Base-by-base conservation (phyloP, 306 rosid species). In the Quercus dentata region DNA sequence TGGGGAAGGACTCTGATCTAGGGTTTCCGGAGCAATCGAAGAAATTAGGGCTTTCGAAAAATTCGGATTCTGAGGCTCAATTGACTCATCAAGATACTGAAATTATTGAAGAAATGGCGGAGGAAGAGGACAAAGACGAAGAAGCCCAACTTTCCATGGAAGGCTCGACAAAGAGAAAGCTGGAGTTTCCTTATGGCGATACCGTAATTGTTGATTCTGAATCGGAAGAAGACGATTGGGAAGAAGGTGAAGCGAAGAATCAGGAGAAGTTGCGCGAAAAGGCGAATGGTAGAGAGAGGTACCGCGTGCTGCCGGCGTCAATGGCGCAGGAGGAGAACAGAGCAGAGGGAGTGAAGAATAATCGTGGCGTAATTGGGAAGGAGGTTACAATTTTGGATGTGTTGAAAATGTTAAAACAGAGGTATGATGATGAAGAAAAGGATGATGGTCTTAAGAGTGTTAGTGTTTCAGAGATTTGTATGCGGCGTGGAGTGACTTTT, bases 401-500 rank as follows among this genome's bases (percentile, higher is more conserved):
- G 12, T 51, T 87, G 81, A 87, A 54, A 54, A 10, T 70, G 28
- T 57, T 86, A 0, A 4, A 46, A 4, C 74, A 71, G 5, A 41
- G 64, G 0, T 5, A 10, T 35, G 19, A 13, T 1, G 56, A 41
- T 0, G 46, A 35, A 33, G 44, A 55, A 2, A 81, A 10, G 1
- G 56, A 58, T 6, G 84, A 80, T 19, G 44, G 2, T 58, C 14
- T 71, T 19, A 75, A 38, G 3, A 30, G 56, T 10, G 6, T 58
- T 27, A 64, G 82, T n/a, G 3, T 80, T 19, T 18, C 80, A 51
- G 80, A 88, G 28, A 80, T 78, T 44, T 64, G 57, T 8, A 76
- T 1, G 78, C 49, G 11, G 4, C 31, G 69, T 1, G 92, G 94
- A 46, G 2, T 88, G 63, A 79, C 28, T 44, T 89, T 89, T 73